Evolutionary conservation across 2,329 filamentous ascomycete species (phyloP).

Genomic region (Dactylellina parvicollis): DNA sequence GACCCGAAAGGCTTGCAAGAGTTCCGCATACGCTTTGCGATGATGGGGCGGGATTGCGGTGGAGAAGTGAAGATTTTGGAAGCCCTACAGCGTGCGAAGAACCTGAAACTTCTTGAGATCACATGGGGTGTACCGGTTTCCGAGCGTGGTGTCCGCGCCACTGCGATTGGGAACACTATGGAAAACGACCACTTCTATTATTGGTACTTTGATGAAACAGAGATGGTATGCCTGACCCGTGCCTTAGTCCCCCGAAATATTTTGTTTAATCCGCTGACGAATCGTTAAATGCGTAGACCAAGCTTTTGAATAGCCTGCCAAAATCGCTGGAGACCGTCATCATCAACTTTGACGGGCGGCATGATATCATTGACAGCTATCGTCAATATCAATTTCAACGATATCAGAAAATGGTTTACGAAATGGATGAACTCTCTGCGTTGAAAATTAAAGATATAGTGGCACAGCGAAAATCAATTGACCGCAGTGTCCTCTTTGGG

Average conservation of each 20-base stretch:
- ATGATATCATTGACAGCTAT: constrained; percentile 31
- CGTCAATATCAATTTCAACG: constrained; percentile 22
- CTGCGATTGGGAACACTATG: neutral
- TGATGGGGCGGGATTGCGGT: neutral
- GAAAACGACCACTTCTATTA: neutral
- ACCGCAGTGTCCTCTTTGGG: neutral
- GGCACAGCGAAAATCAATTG: constrained; percentile 7
- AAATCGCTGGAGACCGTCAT: constrained; percentile 6
- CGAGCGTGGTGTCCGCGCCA: too few species aligned
- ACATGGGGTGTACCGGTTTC: constrained; percentile 10
- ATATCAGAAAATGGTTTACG: neutral
- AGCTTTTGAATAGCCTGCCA: constrained; percentile 14
- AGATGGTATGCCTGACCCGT: constrained; percentile 27
- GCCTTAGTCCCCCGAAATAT: neutral
- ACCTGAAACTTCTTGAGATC: constrained; percentile 19
- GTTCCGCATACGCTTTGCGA: constrained; percentile 18
- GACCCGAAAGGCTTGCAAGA: constrained; percentile 12
- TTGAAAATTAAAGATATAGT: constrained; percentile 12
- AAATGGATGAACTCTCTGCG: constrained; percentile 5
- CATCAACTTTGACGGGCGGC: constrained; percentile 35
- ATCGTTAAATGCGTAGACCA: neutral
- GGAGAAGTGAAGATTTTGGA: neutral
- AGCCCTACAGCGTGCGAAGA: constrained; percentile 8
- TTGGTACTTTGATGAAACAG: constrained; percentile 29
- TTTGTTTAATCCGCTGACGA: constrained; percentile 3